A percentile compares a stretch with the other conserved stretches of the same genome.
These are phyloP conservation scores for Xerocomus minutiporus DNA, from an alignment of 1,284 basidiomycete species.

Conservation along the genomic window DNA sequence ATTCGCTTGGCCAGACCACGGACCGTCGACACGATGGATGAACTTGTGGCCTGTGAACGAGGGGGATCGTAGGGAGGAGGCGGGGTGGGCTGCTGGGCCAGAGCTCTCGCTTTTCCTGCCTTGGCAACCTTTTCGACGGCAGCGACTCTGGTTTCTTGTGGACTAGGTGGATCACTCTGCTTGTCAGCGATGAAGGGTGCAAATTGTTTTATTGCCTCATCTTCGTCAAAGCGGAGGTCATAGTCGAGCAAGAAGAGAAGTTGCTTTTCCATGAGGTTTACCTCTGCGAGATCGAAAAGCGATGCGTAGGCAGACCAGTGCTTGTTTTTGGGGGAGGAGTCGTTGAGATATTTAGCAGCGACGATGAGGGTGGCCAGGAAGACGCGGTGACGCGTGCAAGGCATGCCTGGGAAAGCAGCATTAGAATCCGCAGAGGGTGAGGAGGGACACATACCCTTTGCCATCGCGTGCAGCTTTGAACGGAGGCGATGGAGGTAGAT, in stretches of 20 bases:
- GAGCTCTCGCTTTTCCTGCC: conserved; percentile 53
- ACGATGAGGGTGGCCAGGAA: conserved; percentile 96
- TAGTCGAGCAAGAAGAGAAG: conserved; percentile 85
- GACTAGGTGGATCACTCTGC: conserved; percentile 18
- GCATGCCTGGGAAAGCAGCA: conserved; percentile 56
- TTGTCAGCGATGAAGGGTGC: conserved; percentile 52
- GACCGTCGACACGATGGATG: conserved; percentile 42
- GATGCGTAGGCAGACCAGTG: conserved; percentile 84
- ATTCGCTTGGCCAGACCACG: conserved; percentile 53
- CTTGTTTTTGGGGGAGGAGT: conserved; percentile 92
- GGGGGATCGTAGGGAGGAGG: conserved; percentile 37
- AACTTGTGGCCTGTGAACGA: conserved; percentile 14
- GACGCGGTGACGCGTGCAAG: conserved; percentile 90
- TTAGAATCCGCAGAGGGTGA: conserved; percentile 8
- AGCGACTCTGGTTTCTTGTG: conserved; percentile 44
- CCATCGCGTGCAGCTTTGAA: conserved; percentile 74
- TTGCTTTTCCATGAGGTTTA: conserved; percentile 97
- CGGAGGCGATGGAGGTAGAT: conserved; percentile 90
- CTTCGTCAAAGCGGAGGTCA: conserved; percentile 81
- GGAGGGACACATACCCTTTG: conserved; percentile 61
- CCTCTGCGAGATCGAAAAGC: conserved; percentile 71
- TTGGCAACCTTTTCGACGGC: conserved; percentile 58
- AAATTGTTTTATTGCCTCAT: conserved; percentile 63
- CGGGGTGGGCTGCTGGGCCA: conserved; percentile 43
- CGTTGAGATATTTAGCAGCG: conserved; percentile 96